Percentiles rank a stretch among this genome's conserved stretches.
Conservation (phyloP, 1,139 yeast genomes). For the Geotrichum reessii region DNA sequence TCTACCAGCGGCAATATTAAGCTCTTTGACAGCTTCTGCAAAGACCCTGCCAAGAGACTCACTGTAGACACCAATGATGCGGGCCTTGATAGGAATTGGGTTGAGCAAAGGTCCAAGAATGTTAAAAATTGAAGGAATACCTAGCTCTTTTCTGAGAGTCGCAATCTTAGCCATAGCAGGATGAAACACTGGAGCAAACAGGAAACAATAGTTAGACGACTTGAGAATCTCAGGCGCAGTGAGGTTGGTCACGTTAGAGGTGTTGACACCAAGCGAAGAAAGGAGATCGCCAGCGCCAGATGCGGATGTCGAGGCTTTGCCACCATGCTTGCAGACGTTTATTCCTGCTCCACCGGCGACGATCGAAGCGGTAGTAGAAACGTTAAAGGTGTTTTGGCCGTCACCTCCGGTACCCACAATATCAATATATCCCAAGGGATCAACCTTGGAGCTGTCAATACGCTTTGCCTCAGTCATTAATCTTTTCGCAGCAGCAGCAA, state of each 20-base stretch:
- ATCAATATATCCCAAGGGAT: conserved; percentile 60
- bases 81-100: conserved; percentile 77
- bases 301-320: conserved; percentile 87
- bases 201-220: conserved; percentile 57
- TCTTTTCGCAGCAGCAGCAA: conserved; percentile 79
- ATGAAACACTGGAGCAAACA: conserved; percentile 92
- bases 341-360: conserved; percentile 89
- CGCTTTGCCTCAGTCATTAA: conserved; percentile 45
- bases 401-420: conserved; percentile 99
- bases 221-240: conserved; percentile 62
- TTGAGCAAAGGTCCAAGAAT: conserved; percentile 88
- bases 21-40: conserved; percentile 67
- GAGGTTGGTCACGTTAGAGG: conserved; percentile 57
- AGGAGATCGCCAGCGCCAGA: conserved; percentile 93
- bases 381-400: conserved; percentile 94
- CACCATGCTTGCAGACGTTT: conserved; percentile 87
- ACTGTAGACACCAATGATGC: conserved; percentile 85
- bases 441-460: conserved; percentile 37
- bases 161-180: conserved; percentile 89
- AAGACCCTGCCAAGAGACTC: conserved; percentile 73
- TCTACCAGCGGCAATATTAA: conserved; percentile 44
- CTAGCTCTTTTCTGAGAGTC: conserved; percentile 64
- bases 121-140: conserved; percentile 89
- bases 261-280: conserved; percentile 67
- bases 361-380: conserved; percentile 89